Evolutionary conservation across 805 yeast genomes (phyloP).

Genomic region (Myxozyma neglecta): DNA sequence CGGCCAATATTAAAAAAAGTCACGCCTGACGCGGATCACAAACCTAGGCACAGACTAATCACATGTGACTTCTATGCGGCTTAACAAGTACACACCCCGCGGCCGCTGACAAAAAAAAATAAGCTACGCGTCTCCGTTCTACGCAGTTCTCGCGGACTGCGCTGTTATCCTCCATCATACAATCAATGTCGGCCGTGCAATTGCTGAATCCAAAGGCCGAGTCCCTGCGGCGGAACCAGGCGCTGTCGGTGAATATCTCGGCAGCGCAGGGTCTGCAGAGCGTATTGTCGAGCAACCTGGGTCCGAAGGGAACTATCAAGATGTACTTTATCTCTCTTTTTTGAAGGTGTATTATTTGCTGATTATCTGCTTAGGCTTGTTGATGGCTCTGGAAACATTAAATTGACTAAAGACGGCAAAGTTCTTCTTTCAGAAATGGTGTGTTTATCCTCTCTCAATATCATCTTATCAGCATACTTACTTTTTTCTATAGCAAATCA

Average conservation of each 20-base stretch:
- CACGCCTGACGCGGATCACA: too few relatives aligned
- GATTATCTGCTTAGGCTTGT: constrained; percentile 51
- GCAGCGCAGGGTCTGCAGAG: constrained; percentile 97
- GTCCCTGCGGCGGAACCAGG: constrained; percentile 92
- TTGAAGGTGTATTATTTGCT: too few relatives aligned
- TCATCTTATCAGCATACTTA: neutral
- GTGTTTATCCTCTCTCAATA: neutral
- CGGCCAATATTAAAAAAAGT: too few relatives aligned
- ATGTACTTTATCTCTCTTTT: too few relatives aligned
- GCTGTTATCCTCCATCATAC: neutral
- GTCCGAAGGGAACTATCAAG: constrained; percentile 96
- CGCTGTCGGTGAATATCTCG: constrained; percentile 87
- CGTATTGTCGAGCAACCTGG: constrained; percentile 86
- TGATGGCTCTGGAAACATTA: constrained; percentile 94
- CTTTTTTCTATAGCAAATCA: constrained; percentile 61
- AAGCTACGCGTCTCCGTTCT: neutral
- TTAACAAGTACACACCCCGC: neutral
- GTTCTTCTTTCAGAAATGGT: constrained; percentile 87
- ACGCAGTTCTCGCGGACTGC: neutral
- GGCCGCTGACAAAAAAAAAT: too few relatives aligned
- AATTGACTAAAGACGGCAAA: constrained; percentile 95
- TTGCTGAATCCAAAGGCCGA: constrained; percentile 96
- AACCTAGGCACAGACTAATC: too few relatives aligned
- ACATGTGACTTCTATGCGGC: too few relatives aligned
- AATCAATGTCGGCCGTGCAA: constrained; percentile 48